Evolutionary conservation across 768 basidiomycete species (phyloP), one percentile per base, ranked within the genome.

Genomic region (Psilocybe cyanescens): DNA sequence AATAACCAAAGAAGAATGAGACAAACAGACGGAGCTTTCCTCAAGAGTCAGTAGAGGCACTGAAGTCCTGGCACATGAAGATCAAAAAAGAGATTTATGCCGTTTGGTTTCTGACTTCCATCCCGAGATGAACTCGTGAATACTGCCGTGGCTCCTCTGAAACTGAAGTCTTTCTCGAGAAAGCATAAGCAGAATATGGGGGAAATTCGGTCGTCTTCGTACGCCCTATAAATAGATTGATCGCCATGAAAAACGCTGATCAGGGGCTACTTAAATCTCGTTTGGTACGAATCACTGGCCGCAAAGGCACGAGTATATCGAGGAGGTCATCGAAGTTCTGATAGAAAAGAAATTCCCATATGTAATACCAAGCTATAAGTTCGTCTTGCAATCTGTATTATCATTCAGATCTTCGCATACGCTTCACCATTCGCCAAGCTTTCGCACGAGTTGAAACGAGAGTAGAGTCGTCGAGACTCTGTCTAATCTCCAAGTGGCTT

Each of bases 351-450:
- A 62, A 11, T 24, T 62, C 14, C 58, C 64, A 3, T 60, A 60
- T 44, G 64, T 65, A 33, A 19, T 57, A 51, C n/a, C 37, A 33
- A 17, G 17, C 16, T 47, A 44, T 54, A 37, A n/a, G 5, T 41
- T 53, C 17, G n/a, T 9, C 7, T 14, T 28, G 0, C 28, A 39
- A 39, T 39, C 14, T 8, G 14, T 39, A 5, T 39, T 0, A 39
- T 24, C 17, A 28, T 28, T 37, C 6, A 65, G 58, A 53, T 65
- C 14, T 47, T 65, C 8, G 17, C 57, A 19, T 50, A 59, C 41
- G 65, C 65, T 0, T 66, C 61, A 2, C 61, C 65, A 1, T 53
- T 51, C 48, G 62, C 59, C 8, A 49, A 57, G 14, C n/a, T 66
- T 11, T 47, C 65, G 16, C 49, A 55, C 5, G 50, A 39, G 16